These are phyloP conservation scores for Penicillium maclennaniae DNA, from an alignment of 495 filamentous ascomycete genomes.

Conservation along the genomic window DNA sequence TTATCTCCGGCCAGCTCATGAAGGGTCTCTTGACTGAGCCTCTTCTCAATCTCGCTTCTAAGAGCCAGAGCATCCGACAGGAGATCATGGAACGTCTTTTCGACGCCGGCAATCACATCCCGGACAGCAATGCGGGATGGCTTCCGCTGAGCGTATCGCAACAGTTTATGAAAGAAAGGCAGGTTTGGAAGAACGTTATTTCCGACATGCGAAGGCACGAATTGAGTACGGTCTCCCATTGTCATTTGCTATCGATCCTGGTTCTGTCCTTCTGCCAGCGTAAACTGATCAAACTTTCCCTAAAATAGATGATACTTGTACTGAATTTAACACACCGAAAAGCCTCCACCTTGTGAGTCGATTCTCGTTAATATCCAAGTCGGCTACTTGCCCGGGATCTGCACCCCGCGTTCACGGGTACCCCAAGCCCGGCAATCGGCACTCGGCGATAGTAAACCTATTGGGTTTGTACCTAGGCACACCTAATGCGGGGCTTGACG, in stretches of 20 bases:
- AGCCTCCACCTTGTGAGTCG: neutral
- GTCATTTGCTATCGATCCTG: neutral
- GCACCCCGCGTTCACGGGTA: conserved; percentile 6
- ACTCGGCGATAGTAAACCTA: conserved; percentile 23
- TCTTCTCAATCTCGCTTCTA: conserved; percentile 13
- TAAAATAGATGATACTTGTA: neutral
- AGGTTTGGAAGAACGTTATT: conserved; percentile 19
- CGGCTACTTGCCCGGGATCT: conserved; percentile 22
- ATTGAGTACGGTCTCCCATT: conserved; percentile 23
- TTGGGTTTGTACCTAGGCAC: neutral
- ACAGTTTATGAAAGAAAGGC: conserved; percentile 28
- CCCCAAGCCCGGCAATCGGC: conserved; percentile 20
- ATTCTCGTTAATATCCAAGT: conserved; percentile 9
- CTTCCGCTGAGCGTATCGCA: conserved; percentile 24
- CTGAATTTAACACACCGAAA: neutral
- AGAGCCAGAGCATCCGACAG: conserved; percentile 21
- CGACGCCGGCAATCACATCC: conserved; percentile 26
- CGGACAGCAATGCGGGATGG: conserved; percentile 21
- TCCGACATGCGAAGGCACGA: conserved; percentile 27
- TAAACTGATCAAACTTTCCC: neutral
- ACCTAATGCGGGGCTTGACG: neutral
- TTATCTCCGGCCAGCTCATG: conserved; percentile 26
- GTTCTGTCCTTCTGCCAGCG: neutral
- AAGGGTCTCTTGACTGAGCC: conserved; percentile 8
- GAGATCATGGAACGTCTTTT: conserved; percentile 26